Base-by-base conservation (phyloP, 257 asterid species). In the Galeopsis tetrahit region DNA sequence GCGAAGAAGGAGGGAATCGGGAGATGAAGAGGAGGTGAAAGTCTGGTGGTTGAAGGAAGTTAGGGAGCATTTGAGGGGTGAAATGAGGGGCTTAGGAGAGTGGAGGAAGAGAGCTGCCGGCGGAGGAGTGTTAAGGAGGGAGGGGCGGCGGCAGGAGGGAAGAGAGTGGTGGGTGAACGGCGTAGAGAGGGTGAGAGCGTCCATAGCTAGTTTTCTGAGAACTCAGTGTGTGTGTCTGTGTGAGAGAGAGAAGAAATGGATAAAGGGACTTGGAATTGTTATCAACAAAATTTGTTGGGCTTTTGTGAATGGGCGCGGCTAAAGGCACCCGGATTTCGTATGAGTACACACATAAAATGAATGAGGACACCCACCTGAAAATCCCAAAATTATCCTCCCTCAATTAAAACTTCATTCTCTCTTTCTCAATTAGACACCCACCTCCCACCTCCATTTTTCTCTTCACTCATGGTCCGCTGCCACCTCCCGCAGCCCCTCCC, bases 161-260 rank as follows among this genome's bases (percentile, higher is more conserved):
- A 68, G 73, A 4, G 78, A 75, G 56, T 42, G 69, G 83, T 59
- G 79, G 63, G 76, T 44, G 70, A 85, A 81, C 67, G 84, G 85
- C 65, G 95, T 51, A 48, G 96, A 83, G 78, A 89, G 83, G 75
- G 86, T 82, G 58, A 92, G 85, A 14, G 95, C 75, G 35, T 73
- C 90, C 96, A 92, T 91, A 7, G 82, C 71, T 17, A 58, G 44
- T 52, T 11, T 71, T 46, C 55, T 11, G 68, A 53, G 56, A 9
- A 40, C 4, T 38, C 32, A n/a, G 80, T 60, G 57, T 15, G 61
- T 55, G 61, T 55, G 67, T 11, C 59, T 4, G 53, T 42, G 82
- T 43, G 66, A 61, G 79, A 73, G 79, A 64, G 71, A 74, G 80
- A 36, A 4, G 65, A 72, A 66, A 63, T 36, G 63, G 63, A 69